Base-by-base conservation (phyloP, 805 yeast genomes). In the Candida ovalis region DNA sequence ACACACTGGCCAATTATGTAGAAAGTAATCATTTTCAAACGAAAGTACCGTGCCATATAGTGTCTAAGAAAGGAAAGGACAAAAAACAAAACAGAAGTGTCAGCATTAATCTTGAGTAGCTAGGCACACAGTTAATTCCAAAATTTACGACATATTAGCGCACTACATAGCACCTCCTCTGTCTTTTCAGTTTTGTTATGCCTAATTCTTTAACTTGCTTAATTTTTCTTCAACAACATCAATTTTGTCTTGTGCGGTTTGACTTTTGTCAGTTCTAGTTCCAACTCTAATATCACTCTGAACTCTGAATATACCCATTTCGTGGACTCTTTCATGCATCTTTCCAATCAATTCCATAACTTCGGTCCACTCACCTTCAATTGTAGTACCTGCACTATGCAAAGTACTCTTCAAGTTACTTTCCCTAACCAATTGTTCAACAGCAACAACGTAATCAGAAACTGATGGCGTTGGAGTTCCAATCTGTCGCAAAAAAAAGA, bases 301-400 rank as follows among this genome's bases (percentile, higher is more conserved):
- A 45, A 89, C 81, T 62, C 97, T 75, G 10, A 84, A 75, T 12
- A 86, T 80, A 1, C 95, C 96, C 55, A 77, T 72, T 3, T 74
- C 73, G 60, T 89, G 97, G 45, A 87, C 76, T 40, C 72, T 71
- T 59, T 84, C 82, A 60, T 89, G 97, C 57, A 88, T 69, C 55
- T 79, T 77, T 7, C 96, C 96, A 57, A 89, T 84, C 45, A 88
- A 68, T 30, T 74, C 79, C 81, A 82, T 84, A 1, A 90, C 96
- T 47, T 86, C 90, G 59, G 82, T 81, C 96, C 96, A 90, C n/a
- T 89, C 90, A 1, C 97, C 97, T 58, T 86, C 86, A 48, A 63
- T 54, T 1, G 96, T 88, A 6, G 96, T 89, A 3, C 97, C 97
- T 2, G 97, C 97, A 56, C 95, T 85, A 67, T 89, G 97, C 50